A percentile compares a stretch with the other conserved stretches of the same genome.
phyloP scores from a whole-genome alignment of 2,329 filamentous ascomycete genomes.

The Fusarium sp. region DNA sequence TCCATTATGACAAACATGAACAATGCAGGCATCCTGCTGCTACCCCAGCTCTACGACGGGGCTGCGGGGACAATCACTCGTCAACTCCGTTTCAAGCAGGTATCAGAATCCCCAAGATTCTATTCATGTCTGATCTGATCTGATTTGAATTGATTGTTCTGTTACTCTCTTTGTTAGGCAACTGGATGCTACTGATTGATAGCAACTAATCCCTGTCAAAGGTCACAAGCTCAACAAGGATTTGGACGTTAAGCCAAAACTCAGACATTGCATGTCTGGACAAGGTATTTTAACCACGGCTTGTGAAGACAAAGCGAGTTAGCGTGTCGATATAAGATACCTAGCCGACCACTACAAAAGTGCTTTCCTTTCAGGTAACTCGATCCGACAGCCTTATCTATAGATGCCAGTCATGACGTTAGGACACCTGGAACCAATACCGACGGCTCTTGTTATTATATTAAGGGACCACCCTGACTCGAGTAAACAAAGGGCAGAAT shows the following conservation, averaged over 20 bases:
- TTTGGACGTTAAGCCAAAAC: conserved; percentile 2
- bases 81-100: conserved; percentile 27
- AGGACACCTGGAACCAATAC: conserved; percentile 6
- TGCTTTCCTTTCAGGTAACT: conserved; percentile 17
- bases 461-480: conserved; percentile 25
- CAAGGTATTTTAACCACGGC: not conserved
- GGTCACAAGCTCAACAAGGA: conserved; percentile 6
- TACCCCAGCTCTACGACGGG: conserved; percentile 34
- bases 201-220: conserved; percentile 14
- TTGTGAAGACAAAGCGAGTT: conserved; percentile 3
- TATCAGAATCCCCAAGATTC: conserved; percentile 18
- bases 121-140: not conserved
- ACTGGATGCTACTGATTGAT: conserved; percentile 26
- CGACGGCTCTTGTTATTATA: not conserved
- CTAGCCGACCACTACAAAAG: conserved; percentile 5
- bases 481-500: conserved; percentile 12
- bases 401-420: conserved; percentile 24
- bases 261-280: conserved; percentile 17
- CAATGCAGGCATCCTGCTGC: conserved; percentile 5
- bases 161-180: not conserved
- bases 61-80: conserved; percentile 28
- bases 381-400: conserved; percentile 18
- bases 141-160: not conserved
- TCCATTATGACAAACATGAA: conserved; percentile 10
- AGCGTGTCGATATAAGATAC: conserved; percentile 22